Conservation (phyloP, 1,139 yeast species). For the Candida buenavistaensis region DNA sequence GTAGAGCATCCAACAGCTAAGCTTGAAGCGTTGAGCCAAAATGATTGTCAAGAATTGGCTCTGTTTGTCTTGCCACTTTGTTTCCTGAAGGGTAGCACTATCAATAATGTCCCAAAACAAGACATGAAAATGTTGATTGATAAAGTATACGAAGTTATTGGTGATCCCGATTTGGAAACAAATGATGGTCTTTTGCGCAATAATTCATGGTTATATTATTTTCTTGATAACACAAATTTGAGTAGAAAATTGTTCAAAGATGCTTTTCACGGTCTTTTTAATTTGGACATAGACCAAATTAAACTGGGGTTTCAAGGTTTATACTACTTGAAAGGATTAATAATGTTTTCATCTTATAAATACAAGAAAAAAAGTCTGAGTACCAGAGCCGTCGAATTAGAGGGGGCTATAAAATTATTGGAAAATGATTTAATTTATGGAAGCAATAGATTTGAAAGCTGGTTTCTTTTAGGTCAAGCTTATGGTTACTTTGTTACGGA, state of each 20-base stretch:
- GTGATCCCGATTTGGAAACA: conserved; percentile 55
- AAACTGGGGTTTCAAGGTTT: conserved; percentile 48
- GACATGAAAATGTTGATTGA: conserved; percentile 77
- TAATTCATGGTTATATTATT: conserved; percentile 45
- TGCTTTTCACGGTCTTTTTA: conserved; percentile 57
- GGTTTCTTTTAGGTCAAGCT: conserved; percentile 84
- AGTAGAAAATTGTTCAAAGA: conserved; percentile 52
- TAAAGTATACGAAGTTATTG: conserved; percentile 68
- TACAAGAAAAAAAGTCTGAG: conserved; percentile 73
- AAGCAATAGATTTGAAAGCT: conserved; percentile 72
- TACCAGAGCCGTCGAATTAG: conserved; percentile 79
- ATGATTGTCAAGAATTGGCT: conserved; percentile 58
- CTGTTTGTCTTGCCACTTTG: conserved; percentile 64
- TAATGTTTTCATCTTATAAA: conserved; percentile 65
- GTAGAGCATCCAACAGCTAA: conserved; percentile 64
- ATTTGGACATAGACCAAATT: conserved; percentile 20
- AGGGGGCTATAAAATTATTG: conserved; percentile 66
- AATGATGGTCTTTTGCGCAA: conserved; percentile 42
- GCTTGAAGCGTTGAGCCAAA: conserved; percentile 29
- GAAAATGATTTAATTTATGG: conserved; percentile 67
- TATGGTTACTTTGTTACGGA: conserved; percentile 82
- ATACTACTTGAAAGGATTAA: conserved; percentile 70
- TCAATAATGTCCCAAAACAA: conserved; percentile 55
- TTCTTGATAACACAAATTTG: conserved; percentile 49
- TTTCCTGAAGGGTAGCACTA: conserved; percentile 54